A percentile compares a stretch with the other conserved stretches of the same genome.
These are phyloP conservation scores for Curvularia lunata DNA, from an alignment of 2,329 filamentous ascomycete species.

Conservation along the genomic window DNA sequence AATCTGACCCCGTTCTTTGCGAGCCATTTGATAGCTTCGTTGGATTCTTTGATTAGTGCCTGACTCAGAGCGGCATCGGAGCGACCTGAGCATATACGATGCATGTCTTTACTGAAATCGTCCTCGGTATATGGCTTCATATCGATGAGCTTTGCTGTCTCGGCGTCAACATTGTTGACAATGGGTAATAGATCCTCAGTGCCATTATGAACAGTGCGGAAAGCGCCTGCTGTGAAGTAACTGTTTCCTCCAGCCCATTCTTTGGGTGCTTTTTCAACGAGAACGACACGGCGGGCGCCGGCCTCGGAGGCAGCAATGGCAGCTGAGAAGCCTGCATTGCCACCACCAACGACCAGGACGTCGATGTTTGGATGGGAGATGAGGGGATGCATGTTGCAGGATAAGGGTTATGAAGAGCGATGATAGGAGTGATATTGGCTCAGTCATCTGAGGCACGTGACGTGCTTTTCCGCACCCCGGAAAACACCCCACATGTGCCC, in stretches of 20 bases:
- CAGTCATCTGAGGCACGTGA: not conserved
- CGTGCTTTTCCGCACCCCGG: not conserved
- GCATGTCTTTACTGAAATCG: slow-evolving; percentile 64
- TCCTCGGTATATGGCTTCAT: slow-evolving; percentile 61
- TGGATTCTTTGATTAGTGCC: slow-evolving; percentile 60
- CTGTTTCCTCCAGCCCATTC: slow-evolving; percentile 68
- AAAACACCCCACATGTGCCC: not conserved
- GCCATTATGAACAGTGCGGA: slow-evolving; percentile 63
- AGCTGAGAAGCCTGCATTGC: slow-evolving; percentile 69
- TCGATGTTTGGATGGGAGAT: slow-evolving; percentile 24
- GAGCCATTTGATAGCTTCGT: slow-evolving; percentile 62
- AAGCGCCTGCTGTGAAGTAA: slow-evolving; percentile 70
- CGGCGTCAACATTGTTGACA: slow-evolving; percentile 62
- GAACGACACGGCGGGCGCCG: slow-evolving; percentile 55
- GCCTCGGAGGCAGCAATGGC: slow-evolving; percentile 63
- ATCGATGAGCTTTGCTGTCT: slow-evolving; percentile 60
- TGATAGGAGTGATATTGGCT: not conserved
- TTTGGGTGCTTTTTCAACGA: slow-evolving; percentile 66
- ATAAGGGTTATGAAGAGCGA: not conserved
- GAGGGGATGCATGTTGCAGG: slow-evolving; percentile 1
- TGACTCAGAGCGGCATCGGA: slow-evolving; percentile 59
- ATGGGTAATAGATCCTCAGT: slow-evolving; percentile 64
- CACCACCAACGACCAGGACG: slow-evolving; percentile 65
- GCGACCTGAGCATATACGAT: slow-evolving; percentile 62
- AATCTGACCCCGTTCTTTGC: slow-evolving; percentile 61